These are phyloP conservation scores for Agrostemma githago DNA, from an alignment of 148 eudicot genomes.

Conservation along the genomic window DNA sequence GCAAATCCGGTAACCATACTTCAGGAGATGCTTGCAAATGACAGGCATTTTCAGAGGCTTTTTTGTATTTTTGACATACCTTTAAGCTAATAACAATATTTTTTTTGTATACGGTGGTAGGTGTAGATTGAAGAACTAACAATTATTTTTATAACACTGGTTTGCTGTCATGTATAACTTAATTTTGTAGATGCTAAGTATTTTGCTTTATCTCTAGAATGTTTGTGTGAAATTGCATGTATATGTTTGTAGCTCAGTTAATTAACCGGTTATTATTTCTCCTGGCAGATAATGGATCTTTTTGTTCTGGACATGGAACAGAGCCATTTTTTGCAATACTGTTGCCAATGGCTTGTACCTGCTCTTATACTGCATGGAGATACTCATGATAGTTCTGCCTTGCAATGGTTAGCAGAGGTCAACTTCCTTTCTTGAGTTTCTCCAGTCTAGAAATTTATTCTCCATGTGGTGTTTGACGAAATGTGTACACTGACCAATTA, in stretches of 20 bases:
- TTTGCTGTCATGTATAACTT: not conserved
- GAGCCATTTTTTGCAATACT: constrained; percentile 63
- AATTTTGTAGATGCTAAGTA: not conserved
- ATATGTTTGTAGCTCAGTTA: constrained; percentile 1
- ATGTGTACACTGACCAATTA: not conserved
- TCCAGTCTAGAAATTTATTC: not conserved
- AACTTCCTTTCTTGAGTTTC: constrained; percentile 5
- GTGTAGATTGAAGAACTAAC: not conserved
- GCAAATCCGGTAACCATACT: too few species aligned
- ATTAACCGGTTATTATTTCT: constrained; percentile 8
- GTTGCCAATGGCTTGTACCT: constrained; percentile 93
- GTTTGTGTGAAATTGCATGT: not conserved
- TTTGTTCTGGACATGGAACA: constrained; percentile 75
- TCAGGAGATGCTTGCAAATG: not conserved
- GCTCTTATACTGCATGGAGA: constrained; percentile 64
- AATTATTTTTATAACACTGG: not conserved
- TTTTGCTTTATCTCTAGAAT: not conserved
- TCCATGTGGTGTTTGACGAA: not conserved
- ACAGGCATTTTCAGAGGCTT: not conserved
- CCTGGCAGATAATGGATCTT: constrained; percentile 70
- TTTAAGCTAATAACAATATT: not conserved
- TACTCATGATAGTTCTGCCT: constrained; percentile 38
- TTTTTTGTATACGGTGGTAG: not conserved
- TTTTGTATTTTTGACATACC: not conserved
- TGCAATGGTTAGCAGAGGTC: constrained; percentile 75